phyloP scores from a whole-genome alignment of 768 basidiomycete species.

The Mycena venus region DNA sequence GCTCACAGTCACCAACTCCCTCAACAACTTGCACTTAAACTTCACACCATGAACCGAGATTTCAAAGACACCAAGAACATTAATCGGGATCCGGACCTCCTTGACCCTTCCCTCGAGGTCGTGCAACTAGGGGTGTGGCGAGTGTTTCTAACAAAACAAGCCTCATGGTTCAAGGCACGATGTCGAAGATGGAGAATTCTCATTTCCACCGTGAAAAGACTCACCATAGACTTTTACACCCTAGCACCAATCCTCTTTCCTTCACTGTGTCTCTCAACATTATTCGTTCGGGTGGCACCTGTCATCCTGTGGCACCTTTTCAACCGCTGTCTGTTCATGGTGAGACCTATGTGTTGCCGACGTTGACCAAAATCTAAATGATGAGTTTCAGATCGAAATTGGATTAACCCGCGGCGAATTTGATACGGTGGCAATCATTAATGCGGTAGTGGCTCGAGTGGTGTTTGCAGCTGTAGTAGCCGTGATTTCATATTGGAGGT shows the following conservation, averaged over 20 bases:
- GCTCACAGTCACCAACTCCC: not conserved
- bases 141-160: not conserved
- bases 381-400: not conserved
- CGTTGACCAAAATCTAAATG: not conserved
- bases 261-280: not conserved
- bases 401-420: not conserved
- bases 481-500: not conserved
- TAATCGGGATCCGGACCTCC: not conserved
- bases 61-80: not conserved
- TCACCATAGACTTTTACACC: slow-evolving; percentile 3
- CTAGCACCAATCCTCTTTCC: slow-evolving; percentile 21
- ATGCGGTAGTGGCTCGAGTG: not conserved
- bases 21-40: not conserved
- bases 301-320: slow-evolving; percentile 11
- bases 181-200: not conserved
- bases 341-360: not conserved
- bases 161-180: not conserved
- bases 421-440: not conserved
- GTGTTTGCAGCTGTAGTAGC: not conserved
- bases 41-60: not conserved
- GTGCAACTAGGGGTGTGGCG: slow-evolving; percentile 9
- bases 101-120: slow-evolving; percentile 2
- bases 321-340: slow-evolving; percentile 6
- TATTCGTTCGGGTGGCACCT: not conserved
- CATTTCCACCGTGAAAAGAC: not conserved